These are phyloP conservation scores for Ogataea methylovora DNA, from an alignment of 805 yeast genomes.

Conservation along the genomic window DNA sequence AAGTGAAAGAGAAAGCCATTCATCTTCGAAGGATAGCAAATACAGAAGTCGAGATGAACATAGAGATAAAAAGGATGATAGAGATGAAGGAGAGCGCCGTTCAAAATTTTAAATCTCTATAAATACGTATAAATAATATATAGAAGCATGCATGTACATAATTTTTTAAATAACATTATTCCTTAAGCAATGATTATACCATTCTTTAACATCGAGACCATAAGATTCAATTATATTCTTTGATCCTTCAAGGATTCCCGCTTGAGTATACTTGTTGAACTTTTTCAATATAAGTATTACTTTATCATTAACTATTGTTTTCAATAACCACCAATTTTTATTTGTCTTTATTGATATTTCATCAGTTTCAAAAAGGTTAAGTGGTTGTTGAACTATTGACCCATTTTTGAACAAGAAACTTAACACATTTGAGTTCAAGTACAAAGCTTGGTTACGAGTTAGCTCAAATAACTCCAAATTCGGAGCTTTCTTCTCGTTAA, in stretches of 20 bases:
- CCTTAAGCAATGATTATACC: slow-evolving; percentile 8
- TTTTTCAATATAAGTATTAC: slow-evolving; percentile 13
- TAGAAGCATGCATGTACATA: not conserved
- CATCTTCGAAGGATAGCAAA: no score
- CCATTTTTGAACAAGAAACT: not conserved
- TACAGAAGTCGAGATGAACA: slow-evolving; percentile 3
- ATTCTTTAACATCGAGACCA: slow-evolving; percentile 17
- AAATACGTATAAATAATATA: not conserved
- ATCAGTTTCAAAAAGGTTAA: no score
- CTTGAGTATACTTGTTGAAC: slow-evolving; percentile 1
- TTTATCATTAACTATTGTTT: slow-evolving; percentile 7
- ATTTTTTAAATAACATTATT: not conserved
- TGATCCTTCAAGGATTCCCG: not conserved
- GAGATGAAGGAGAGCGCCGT: not conserved
- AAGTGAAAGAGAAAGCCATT: not conserved
- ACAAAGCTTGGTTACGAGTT: no score
- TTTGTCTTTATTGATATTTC: slow-evolving; percentile 13
- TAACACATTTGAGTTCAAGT: no score
- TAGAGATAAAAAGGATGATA: slow-evolving; percentile 3
- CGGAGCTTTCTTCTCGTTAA: no score
- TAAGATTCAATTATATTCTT: slow-evolving; percentile 11
- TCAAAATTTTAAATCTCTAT: not conserved
- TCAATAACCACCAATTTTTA: slow-evolving; percentile 20
- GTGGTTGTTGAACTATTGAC: no score
- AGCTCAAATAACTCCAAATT: not conserved